Conservation (phyloP, 2,329 filamentous ascomycete species). For the Ploettnerulaceae sp. region DNA sequence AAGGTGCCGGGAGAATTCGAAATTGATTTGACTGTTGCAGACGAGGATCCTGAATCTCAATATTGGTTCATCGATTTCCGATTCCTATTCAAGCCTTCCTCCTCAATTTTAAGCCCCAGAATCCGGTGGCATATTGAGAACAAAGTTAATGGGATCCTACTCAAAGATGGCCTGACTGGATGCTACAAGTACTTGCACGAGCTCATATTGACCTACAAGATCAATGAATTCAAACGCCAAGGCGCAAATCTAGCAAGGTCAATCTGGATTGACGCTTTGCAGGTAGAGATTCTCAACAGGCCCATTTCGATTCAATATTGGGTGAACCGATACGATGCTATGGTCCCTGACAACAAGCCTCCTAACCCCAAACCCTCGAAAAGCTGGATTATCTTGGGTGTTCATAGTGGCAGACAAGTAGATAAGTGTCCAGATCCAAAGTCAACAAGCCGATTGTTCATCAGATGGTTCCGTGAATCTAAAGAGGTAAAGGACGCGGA, state of each 20-base stretch:
- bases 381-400: constrained; percentile 86
- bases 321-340: constrained; percentile 52
- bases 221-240: constrained; percentile 76
- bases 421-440: constrained; percentile 39
- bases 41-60: constrained; percentile 76
- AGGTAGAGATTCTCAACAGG: constrained; percentile 74
- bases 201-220: constrained; percentile 83
- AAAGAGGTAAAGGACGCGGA: constrained; percentile 65
- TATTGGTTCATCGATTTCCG: constrained; percentile 94
- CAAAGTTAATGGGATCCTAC: constrained; percentile 67
- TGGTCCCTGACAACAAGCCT: background rate
- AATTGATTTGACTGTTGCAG: constrained; percentile 83
- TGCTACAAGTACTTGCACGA: constrained; percentile 87
- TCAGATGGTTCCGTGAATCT: constrained; percentile 82
- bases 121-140: constrained; percentile 64
- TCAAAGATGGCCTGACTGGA: constrained; percentile 64
- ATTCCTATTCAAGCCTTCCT: constrained; percentile 71
- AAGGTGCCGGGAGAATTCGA: constrained; percentile 80
- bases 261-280: constrained; percentile 73
- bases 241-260: constrained; percentile 62
- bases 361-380: constrained; percentile 52
- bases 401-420: constrained; percentile 58
- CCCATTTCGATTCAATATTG: constrained; percentile 89
- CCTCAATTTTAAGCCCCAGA: constrained; percentile 54
- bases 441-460: constrained; percentile 49